These are phyloP conservation scores for Aspergillus cristatus DNA, from an alignment of 495 filamentous ascomycete species.

Conservation along the genomic window DNA sequence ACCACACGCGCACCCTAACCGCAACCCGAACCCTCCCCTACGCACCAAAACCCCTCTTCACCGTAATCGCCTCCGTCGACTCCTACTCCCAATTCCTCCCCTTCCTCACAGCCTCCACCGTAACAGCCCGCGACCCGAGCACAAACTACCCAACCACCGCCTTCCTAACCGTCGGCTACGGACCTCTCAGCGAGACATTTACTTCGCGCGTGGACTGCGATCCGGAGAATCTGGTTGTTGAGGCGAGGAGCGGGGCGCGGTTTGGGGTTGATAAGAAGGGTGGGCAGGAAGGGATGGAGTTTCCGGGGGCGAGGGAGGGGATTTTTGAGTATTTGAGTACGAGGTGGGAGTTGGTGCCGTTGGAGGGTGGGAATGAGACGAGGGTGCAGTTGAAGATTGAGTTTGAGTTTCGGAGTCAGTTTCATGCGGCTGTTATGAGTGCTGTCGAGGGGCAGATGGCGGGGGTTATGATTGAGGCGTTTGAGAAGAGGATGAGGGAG, in stretches of 20 bases:
- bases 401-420: slow-evolving; percentile 75
- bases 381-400: slow-evolving; percentile 66
- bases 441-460: slow-evolving; percentile 78
- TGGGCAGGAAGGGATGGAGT: slow-evolving; percentile 11
- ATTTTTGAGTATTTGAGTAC: slow-evolving; percentile 72
- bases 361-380: slow-evolving; percentile 36
- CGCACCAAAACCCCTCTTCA: slow-evolving; percentile 58
- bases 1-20: slow-evolving; percentile 44
- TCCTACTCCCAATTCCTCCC: slow-evolving; percentile 78
- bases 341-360: slow-evolving; percentile 57
- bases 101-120: slow-evolving; percentile 63
- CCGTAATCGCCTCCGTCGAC: slow-evolving; percentile 73
- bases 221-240: slow-evolving; percentile 48
- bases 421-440: slow-evolving; percentile 70
- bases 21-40: slow-evolving; percentile 77
- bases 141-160: slow-evolving; percentile 61
- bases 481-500: slow-evolving; percentile 67
- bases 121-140: slow-evolving; percentile 52
- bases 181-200: slow-evolving; percentile 72
- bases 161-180: slow-evolving; percentile 76
- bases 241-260: slow-evolving; percentile 64
- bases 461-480: slow-evolving; percentile 82
- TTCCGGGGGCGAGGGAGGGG: slow-evolving; percentile 37
- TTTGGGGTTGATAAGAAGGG: slow-evolving; percentile 12
- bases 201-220: slow-evolving; percentile 67